These are phyloP conservation scores for Fusarium phyllophilum DNA, from an alignment of 2,329 filamentous ascomycete species.

Conservation along the genomic window DNA sequence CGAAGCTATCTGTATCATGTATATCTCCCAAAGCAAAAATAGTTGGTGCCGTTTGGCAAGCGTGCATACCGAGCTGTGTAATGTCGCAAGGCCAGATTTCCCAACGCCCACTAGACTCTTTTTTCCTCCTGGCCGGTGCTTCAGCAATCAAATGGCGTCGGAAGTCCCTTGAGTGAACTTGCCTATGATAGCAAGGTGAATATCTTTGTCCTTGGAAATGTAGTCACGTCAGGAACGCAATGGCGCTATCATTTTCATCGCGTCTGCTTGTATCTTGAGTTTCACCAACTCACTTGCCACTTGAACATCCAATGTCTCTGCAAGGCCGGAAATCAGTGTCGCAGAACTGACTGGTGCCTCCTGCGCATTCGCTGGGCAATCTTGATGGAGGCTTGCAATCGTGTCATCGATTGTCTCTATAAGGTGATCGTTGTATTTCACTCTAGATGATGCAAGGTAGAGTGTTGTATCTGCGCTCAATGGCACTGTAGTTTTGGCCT, in stretches of 20 bases:
- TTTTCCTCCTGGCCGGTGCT: neutral
- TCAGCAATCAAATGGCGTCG: neutral
- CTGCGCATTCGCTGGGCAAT: neutral
- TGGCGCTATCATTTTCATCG: neutral
- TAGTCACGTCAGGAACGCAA: neutral
- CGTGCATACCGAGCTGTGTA: neutral
- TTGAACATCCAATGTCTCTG: neutral
- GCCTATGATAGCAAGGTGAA: neutral
- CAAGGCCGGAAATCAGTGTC: accelerated
- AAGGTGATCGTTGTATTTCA: neutral
- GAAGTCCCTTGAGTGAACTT: neutral
- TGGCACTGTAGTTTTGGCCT: neutral
- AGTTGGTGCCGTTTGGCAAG: neutral
- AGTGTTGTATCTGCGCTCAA: neutral
- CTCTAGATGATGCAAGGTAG: neutral
- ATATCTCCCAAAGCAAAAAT: neutral
- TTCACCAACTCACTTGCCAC: neutral
- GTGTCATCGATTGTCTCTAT: neutral
- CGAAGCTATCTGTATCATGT: neutral
- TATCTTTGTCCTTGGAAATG: neutral
- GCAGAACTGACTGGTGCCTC: neutral
- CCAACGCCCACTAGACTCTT: neutral
- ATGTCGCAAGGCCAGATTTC: neutral
- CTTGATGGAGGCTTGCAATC: neutral
- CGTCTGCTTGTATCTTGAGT: neutral